These are phyloP conservation scores for Acrocalymma vagum DNA, from an alignment of 2,329 filamentous ascomycete species.

Conservation along the genomic window DNA sequence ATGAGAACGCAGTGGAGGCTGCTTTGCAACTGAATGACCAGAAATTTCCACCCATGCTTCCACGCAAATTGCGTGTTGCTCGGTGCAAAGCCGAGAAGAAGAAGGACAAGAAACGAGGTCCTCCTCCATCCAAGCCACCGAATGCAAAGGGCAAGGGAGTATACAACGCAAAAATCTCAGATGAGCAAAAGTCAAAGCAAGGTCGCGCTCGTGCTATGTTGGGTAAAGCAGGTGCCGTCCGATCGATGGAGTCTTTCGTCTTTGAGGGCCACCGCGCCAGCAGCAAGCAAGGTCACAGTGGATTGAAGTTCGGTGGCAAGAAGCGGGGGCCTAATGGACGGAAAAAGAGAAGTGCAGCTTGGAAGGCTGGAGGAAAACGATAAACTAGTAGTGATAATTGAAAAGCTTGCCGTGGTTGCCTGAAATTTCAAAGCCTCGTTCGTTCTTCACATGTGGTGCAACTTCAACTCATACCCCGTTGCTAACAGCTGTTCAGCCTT, in stretches of 20 bases:
- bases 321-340: slow-evolving; percentile 57
- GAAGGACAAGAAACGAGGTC: slow-evolving; percentile 43
- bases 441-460: no score
- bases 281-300: slow-evolving; percentile 70
- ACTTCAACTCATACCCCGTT: no score
- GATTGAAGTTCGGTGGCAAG: slow-evolving; percentile 64
- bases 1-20: slow-evolving; percentile 88
- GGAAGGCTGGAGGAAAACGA: no score
- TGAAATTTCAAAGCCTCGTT: no score
- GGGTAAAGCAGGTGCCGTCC: slow-evolving; percentile 71
- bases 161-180: slow-evolving; percentile 75
- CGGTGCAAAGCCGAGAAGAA: slow-evolving; percentile 75
- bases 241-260: slow-evolving; percentile 75
- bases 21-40: slow-evolving; percentile 89
- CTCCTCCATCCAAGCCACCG: slow-evolving; percentile 39
- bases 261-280: slow-evolving; percentile 83
- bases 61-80: slow-evolving; percentile 83
- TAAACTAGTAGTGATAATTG: no score
- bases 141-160: slow-evolving; percentile 49
- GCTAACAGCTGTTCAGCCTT: no score
- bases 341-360: slow-evolving; percentile 54
- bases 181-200: slow-evolving; percentile 73
- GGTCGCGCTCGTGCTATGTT: slow-evolving; percentile 80
- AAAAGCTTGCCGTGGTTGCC: no score
- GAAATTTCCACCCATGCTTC: slow-evolving; percentile 94